Conservation (phyloP, 805 yeast species). For the Suhomyces pyralidae region DNA sequence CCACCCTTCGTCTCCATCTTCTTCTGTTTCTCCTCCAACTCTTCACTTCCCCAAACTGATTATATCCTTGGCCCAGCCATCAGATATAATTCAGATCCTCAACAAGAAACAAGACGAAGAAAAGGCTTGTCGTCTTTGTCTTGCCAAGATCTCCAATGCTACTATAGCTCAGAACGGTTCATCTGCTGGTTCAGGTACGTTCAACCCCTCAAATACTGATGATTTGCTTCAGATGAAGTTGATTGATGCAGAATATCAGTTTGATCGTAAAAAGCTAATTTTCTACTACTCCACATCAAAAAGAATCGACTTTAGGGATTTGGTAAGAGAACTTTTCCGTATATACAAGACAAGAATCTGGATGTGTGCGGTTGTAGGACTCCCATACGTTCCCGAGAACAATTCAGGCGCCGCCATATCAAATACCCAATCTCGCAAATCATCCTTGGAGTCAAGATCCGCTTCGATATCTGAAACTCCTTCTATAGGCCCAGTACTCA, state of each 20-base stretch:
- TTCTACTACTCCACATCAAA: conserved; percentile 54
- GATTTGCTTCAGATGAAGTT: conserved; percentile 52
- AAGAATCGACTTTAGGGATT: conserved; percentile 69
- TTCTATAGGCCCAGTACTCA: neutral
- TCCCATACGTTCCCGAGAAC: conserved; percentile 23
- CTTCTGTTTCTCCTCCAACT: conserved; percentile 37
- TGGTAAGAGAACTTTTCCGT: conserved; percentile 70
- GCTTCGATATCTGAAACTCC: neutral
- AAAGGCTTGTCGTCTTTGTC: conserved; percentile 61
- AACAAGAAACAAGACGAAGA: conserved; percentile 66
- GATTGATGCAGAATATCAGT: conserved; percentile 76
- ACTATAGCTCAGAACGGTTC: conserved; percentile 11
- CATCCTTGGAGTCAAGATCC: neutral
- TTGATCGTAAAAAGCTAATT: conserved; percentile 73
- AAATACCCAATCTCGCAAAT: neutral
- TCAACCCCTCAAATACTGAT: conserved; percentile 1
- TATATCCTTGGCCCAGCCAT: conserved; percentile 56
- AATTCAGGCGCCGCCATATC: neutral
- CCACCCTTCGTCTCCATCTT: conserved; percentile 5
- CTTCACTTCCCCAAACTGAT: conserved; percentile 68
- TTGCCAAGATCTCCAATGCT: conserved; percentile 50
- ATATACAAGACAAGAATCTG: conserved; percentile 78
- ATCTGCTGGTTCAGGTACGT: conserved; percentile 4
- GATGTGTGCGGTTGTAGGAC: conserved; percentile 68
- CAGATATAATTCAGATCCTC: conserved; percentile 57